A percentile compares a stretch with the other conserved stretches of the same genome.
Conservation (phyloP, 2,329 filamentous ascomycete genomes). For the Chaetomium strumarium region DNA sequence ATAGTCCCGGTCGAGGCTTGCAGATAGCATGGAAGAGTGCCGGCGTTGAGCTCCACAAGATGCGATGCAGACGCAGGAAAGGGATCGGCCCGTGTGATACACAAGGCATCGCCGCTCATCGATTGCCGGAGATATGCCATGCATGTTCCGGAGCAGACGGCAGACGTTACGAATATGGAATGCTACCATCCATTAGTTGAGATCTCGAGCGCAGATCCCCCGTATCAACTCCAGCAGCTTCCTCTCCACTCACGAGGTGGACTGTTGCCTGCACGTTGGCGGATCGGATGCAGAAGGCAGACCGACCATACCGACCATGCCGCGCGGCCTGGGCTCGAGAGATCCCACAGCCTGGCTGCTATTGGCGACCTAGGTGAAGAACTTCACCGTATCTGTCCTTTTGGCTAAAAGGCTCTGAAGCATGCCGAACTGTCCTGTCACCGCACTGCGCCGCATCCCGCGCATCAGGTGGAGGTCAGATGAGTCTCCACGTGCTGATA, state of each 20-base stretch:
- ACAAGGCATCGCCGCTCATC: constrained; percentile 3
- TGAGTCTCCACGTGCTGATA: constrained; percentile 14
- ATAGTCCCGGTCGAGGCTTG: constrained; percentile 2
- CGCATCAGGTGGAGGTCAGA: constrained; percentile 1
- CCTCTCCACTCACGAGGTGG: too few species aligned
- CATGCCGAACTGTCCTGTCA: too few species aligned
- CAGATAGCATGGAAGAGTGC: constrained; percentile 4
- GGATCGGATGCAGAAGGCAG: too few species aligned
- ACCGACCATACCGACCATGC: too few species aligned
- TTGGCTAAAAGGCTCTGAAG: too few species aligned
- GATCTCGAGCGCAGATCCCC: neutral
- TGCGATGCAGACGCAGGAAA: constrained; percentile 11
- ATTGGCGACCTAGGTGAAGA: too few species aligned
- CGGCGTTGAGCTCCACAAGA: constrained; percentile 14
- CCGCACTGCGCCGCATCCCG: constrained; percentile 8
- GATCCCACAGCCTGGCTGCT: too few species aligned
- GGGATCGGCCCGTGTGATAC: constrained; percentile 18
- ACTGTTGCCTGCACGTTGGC: neutral
- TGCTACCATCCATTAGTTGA: neutral
- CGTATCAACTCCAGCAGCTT: neutral
- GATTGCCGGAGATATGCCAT: constrained; percentile 12
- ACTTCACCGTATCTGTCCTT: too few species aligned
- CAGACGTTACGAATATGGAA: neutral
- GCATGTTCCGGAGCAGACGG: neutral
- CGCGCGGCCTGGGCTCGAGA: too few species aligned